phyloP scores from a whole-genome alignment of 129 eudicot genomes.

The Heracleum sosnowskyi region DNA sequence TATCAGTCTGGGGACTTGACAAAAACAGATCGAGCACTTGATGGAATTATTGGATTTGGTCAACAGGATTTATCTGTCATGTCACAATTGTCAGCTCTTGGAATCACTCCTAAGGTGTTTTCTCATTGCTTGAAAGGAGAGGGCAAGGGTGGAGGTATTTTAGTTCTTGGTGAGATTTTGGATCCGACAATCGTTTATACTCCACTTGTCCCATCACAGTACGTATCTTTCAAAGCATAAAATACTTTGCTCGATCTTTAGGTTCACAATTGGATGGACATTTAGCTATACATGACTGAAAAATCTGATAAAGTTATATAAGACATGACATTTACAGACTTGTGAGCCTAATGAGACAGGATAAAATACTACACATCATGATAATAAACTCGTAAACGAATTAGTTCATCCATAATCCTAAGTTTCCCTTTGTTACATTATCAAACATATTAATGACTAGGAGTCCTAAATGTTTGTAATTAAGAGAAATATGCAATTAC shows the following conservation, averaged over 20 bases:
- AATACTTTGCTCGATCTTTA: conserved; percentile 7
- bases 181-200: conserved; percentile 87
- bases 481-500: neutral
- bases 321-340: neutral
- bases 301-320: neutral
- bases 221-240: conserved; percentile 34
- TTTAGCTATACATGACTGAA: conserved; percentile 2
- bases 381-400: neutral
- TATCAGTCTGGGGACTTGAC: conserved; percentile 85
- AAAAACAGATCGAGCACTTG: conserved; percentile 73
- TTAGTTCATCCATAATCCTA: neutral
- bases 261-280: conserved; percentile 6
- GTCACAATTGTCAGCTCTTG: conserved; percentile 80
- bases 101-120: conserved; percentile 84
- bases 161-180: conserved; percentile 97
- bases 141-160: conserved; percentile 89
- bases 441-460: neutral
- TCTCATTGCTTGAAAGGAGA: conserved; percentile 98
- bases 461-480: neutral
- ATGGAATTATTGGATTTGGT: conserved; percentile 95
- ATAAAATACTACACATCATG: neutral
- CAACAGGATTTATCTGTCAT: conserved; percentile 72
- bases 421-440: neutral
- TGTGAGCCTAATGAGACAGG: neutral
- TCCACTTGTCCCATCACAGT: conserved; percentile 98